Evolutionary conservation across 129 eudicot species (phyloP), one percentile per base, ranked within the genome.

Genomic region (Lonicera japonica): DNA sequence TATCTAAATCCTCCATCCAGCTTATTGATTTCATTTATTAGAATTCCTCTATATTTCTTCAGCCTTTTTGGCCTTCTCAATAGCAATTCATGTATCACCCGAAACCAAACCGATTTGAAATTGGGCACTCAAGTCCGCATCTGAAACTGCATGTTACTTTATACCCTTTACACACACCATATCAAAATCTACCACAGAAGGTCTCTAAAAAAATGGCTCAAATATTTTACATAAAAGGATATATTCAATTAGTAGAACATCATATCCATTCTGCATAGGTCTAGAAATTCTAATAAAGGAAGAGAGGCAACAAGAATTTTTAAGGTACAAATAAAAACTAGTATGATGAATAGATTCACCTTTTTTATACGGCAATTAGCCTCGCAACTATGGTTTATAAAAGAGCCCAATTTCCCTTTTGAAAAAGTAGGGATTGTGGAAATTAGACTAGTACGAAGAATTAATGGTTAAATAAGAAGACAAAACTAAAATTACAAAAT

Each of bases 281-380:
- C 8, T 2, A 16, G 3, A 14, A 50, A 50, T 20, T 50, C 3
- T 45, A 19, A 58, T 29, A 19, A 16, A 58, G 14, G 39, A n/a
- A 20, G 19, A 21, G 6, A 36, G 21, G 19, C 15, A 14, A 45
- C 24, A 38, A 22, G 40, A 57, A 34, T 61, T 24, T 7, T 12
- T 43, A 1, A 60, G 12, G 4, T 29, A 21, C 24, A 7, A 7
- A 47, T 56, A 45, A 58, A 38, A 56, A 25, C 20, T 25, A 56
- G n/a, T 63, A 54, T 53, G 48, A 56, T 2, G 24, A 17, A 21
- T 36, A 63, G 29, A 54, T 70, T 70, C 64, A 92, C 98, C 98
- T 92, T 92, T 70, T 92, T 96, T 0, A 96, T 92, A 22, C 91
- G 84, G 72, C 98, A 92, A 74, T 92, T 92, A 71, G 98, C 95